Evolutionary conservation across 2,329 filamentous ascomycete genomes (phyloP).

Genomic region (Penicillium sp.): DNA sequence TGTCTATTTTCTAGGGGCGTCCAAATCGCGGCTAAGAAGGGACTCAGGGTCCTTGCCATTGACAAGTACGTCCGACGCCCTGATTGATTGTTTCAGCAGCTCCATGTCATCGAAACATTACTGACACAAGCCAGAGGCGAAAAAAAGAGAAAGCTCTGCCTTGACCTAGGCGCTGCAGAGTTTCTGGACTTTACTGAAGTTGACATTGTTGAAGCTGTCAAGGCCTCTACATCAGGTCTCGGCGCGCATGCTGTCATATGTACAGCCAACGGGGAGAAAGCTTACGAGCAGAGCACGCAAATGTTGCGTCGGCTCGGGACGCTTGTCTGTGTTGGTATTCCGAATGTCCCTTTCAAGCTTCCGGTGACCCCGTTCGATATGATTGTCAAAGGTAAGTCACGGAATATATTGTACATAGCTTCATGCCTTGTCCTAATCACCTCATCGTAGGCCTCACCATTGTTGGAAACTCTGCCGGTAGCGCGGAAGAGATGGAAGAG

Average conservation of each 20-base stretch:
- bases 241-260: slow-evolving; percentile 52
- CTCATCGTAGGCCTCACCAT: slow-evolving; percentile 41
- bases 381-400: slow-evolving; percentile 44
- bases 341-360: slow-evolving; percentile 45
- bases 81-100: background rate
- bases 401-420: too few species aligned
- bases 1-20: slow-evolving; percentile 31
- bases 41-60: slow-evolving; percentile 40
- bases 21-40: slow-evolving; percentile 40
- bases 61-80: slow-evolving; percentile 30
- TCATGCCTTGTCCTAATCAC: background rate
- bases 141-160: slow-evolving; percentile 36
- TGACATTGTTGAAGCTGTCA: slow-evolving; percentile 43
- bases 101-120: background rate
- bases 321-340: slow-evolving; percentile 51
- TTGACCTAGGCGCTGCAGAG: slow-evolving; percentile 34
- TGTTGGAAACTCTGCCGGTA: slow-evolving; percentile 51
- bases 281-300: slow-evolving; percentile 47
- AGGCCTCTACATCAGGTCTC: slow-evolving; percentile 42
- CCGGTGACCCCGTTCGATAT: slow-evolving; percentile 52
- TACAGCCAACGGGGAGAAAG: slow-evolving; percentile 48
- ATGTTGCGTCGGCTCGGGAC: slow-evolving; percentile 50
- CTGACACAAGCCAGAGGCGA: slow-evolving; percentile 27
- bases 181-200: slow-evolving; percentile 40
- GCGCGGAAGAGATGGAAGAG: slow-evolving; percentile 48